Base-by-base conservation (phyloP, 2,329 filamentous ascomycete genomes). In the Sordariomycetes sp. region DNA sequence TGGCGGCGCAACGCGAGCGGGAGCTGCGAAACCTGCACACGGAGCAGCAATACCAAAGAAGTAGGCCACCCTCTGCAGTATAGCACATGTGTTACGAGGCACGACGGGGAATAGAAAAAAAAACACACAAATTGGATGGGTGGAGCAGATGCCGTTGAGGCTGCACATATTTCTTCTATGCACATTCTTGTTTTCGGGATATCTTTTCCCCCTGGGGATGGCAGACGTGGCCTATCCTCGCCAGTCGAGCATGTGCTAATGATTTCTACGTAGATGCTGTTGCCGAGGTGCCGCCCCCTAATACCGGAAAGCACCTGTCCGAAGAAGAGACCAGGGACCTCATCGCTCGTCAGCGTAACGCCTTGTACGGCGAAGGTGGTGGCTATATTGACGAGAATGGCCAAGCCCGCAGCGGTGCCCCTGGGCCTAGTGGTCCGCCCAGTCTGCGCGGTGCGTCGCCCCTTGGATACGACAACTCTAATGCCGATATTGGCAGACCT, bases 31-130 rank as follows among this genome's bases (percentile, higher is more conserved):
- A 96, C 68, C 94, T 96, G 68, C 92, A 98, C 69, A 93, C 95
- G 68, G 92, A 98, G 77, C 92, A 98, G 77, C 92, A 98, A 79
- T 96, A 94, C 69, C 94, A 96, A 73, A 82, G 90, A 86, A 95
- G 92, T 96, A 86, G 79, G 83, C 79, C 79, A 63, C 75, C 78
- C 75, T 75, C 74, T 73, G 71, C 75, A 76, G 72, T 74, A 76
- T 82, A 79, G 75, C 74, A 69, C 44, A 53, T 51, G 50, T 55
- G 15, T 61, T 52, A 55, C 52, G 52, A 51, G 44, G 48, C 50
- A 50, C 46, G 40, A 46, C 52, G 47, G 51, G 56, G 57, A 57
- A 62, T 58, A 58, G 55, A 60, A 32, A 25, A 31, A 31, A 16
- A 31, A 31, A 21, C 5, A 28, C 11, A 21, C 17, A 19, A 6